A percentile compares a stretch with the other conserved stretches of the same genome.
phyloP scores from a whole-genome alignment of 108 stramenopile species.

The Conticribra weissflogii region DNA sequence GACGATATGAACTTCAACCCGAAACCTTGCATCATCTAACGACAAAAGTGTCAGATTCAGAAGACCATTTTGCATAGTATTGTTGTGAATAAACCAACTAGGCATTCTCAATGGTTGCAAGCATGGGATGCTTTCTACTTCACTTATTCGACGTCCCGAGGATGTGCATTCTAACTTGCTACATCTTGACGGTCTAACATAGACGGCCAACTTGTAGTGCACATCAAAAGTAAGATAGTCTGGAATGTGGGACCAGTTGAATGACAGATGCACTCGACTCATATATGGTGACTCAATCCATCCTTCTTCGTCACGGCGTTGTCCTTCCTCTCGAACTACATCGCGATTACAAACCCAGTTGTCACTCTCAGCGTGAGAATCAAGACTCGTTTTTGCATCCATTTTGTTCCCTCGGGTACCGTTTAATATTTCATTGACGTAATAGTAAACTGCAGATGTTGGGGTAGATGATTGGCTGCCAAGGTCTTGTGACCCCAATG shows the following conservation, averaged over 20 bases:
- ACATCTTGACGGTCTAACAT: conserved; percentile 64
- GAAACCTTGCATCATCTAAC: conserved; percentile 77
- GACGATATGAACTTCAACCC: conserved; percentile 77
- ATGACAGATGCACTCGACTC: conserved; percentile 60
- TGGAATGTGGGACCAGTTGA: conserved; percentile 75
- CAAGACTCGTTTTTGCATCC: too few species aligned
- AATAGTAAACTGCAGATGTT: conserved; percentile 28
- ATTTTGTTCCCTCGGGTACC: too few species aligned
- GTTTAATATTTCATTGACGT: too few species aligned
- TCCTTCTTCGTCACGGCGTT: conserved; percentile 53
- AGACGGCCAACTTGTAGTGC: conserved; percentile 78
- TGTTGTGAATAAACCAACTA: conserved; percentile 55
- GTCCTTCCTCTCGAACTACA: conserved; percentile 57
- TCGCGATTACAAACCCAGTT: conserved; percentile 30
- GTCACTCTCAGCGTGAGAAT: conserved; percentile 37
- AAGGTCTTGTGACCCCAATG: not conserved
- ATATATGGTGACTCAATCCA: conserved; percentile 71
- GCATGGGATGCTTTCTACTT: conserved; percentile 72
- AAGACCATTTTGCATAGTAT: conserved; percentile 57
- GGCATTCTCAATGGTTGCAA: conserved; percentile 66
- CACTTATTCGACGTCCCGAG: conserved; percentile 33
- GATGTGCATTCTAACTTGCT: conserved; percentile 60
- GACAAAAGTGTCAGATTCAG: conserved; percentile 75
- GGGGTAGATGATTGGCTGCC: not conserved
- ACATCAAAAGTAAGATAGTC: conserved; percentile 63